phyloP scores from a whole-genome alignment of 2,329 filamentous ascomycete genomes.

The Fusarium zealandicum region DNA sequence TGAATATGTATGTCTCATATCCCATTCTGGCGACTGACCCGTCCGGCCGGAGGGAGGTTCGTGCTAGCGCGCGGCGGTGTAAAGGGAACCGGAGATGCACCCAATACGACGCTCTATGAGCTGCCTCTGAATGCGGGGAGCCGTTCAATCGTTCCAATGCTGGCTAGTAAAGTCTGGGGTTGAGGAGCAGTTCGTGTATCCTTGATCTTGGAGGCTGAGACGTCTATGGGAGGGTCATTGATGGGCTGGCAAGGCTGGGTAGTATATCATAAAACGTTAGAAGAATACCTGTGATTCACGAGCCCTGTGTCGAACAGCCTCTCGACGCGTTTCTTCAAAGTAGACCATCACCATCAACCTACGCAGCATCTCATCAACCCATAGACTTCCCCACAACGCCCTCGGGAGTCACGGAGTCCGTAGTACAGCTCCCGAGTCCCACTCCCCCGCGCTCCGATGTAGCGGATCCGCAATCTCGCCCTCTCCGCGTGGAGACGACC shows the following conservation, averaged over 20 bases:
- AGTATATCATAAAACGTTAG: too few relatives aligned
- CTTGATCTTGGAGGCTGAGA: not conserved
- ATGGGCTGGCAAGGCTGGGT: too few relatives aligned
- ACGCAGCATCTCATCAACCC: too few relatives aligned
- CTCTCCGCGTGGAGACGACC: conserved; percentile 13
- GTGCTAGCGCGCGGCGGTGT: conserved; percentile 15
- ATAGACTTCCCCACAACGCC: not conserved
- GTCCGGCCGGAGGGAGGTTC: conserved; percentile 23
- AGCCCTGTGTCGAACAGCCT: not conserved
- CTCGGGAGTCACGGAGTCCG: conserved; percentile 1
- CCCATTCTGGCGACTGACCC: not conserved
- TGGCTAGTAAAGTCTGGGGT: conserved; percentile 14
- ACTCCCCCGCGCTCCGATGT: conserved; percentile 21
- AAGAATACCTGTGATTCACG: too few relatives aligned
- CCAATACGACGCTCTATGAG: conserved; percentile 1
- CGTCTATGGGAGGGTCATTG: too few relatives aligned
- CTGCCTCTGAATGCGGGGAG: conserved; percentile 25
- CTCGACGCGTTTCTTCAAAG: too few relatives aligned
- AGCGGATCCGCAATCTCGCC: conserved; percentile 27
- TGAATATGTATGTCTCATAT: not conserved
- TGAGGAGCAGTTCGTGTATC: not conserved
- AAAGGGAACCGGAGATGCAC: conserved; percentile 16
- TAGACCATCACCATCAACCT: not conserved
- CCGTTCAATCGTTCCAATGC: conserved; percentile 5
- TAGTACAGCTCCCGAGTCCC: conserved; percentile 3